Base-by-base conservation (phyloP, 768 basidiomycete genomes). In the Suillus fuscotomentosus region DNA sequence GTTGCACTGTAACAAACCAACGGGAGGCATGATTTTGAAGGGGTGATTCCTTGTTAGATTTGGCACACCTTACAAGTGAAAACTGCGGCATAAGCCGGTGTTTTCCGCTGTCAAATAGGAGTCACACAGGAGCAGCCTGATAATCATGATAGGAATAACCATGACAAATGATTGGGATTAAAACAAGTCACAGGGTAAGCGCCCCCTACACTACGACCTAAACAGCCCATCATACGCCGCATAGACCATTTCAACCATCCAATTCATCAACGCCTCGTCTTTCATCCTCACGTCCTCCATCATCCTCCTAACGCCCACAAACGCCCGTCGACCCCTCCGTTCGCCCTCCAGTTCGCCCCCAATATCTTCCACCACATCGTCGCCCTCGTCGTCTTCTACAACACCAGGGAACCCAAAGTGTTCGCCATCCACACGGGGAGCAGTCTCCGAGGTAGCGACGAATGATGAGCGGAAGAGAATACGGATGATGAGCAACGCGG, bases 371-470 rank as follows among this genome's bases (percentile, higher is more conserved):
- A 51, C 62, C 22, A 72, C 63, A n/a, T 57, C 39, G 62, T 83
- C 82, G 20, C 89, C 92, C n/a, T 87, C 90, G n/a, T 84, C 82
- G 24, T 91, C 92, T 66, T 93, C 90, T 43, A 92, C 79, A 24
- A 92, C 61, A 0, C 90, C 94, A 6, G 95, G 95, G 74, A 97
- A 93, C 0, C 95, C 95, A 75, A 95, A 97, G 67, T 92, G 91
- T 64, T 96, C 93, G 24, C 85, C 89, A 71, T 92, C 90, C 3
- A 82, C 88, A 34, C 91, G 83, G 39, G 91, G 91, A 5, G 84
- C 84, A 2, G 79, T 73, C 67, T 92, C 91, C 15, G 65, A 62
- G 9, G 82, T 79, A 7, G 89, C 85, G 22, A 89, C 88, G 70
- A 94, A 93, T 1, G 94, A 86, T 5, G 87, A 85, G 53, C 92